Conservation (phyloP, 2,329 filamentous ascomycete genomes). For the Aspergillus pseudoglaucus region DNA sequence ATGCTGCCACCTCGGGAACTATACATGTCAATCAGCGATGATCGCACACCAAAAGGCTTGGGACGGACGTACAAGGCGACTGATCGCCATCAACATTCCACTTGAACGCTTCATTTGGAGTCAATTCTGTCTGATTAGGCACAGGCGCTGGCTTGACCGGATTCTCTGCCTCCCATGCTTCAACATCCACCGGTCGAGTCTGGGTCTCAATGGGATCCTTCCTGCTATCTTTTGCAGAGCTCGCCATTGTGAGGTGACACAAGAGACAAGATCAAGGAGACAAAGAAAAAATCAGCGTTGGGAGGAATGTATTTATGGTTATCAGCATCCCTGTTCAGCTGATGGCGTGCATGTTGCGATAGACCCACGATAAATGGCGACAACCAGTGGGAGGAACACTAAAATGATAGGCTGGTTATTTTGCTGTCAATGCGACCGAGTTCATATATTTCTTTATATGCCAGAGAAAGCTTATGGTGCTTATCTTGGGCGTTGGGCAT, state of each 20-base stretch:
- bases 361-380: slow-evolving; percentile 1
- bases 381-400: background rate
- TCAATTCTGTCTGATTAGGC: slow-evolving; percentile 25
- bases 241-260: background rate
- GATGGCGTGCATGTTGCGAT: slow-evolving; percentile 1
- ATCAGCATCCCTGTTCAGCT: background rate
- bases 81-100: slow-evolving; percentile 34
- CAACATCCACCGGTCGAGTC: background rate
- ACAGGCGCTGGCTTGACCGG: slow-evolving; percentile 1
- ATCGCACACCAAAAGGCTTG: background rate
- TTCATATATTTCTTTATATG: background rate
- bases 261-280: background rate
- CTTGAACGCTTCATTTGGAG: slow-evolving; percentile 29
- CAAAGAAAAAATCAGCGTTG: background rate
- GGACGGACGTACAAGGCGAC: slow-evolving; percentile 26
- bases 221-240: background rate
- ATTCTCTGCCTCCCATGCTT: background rate
- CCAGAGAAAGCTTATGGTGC: background rate
- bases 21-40: slow-evolving; percentile 1
- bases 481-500: background rate
- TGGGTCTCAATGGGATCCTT: background rate
- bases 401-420: background rate
- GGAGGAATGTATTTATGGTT: background rate
- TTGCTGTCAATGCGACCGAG: background rate
- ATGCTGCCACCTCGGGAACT: slow-evolving; percentile 34